Conservation (phyloP, 129 eudicot species). For the Chrysanthemum seticuspe region DNA sequence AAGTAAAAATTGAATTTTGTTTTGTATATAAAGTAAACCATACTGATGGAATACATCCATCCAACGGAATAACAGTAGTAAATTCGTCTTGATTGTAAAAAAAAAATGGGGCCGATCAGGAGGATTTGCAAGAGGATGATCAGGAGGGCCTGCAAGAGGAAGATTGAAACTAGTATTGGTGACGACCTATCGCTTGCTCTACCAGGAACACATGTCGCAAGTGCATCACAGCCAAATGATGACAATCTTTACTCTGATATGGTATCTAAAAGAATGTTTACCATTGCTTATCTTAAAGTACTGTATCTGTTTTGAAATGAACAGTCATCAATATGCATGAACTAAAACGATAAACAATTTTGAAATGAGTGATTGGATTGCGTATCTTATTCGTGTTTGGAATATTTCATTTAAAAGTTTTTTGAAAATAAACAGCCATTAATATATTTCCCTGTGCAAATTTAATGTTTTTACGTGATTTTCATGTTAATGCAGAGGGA, state of each 20-base stretch:
- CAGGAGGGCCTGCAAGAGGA: not conserved
- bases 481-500: slow-evolving; percentile 1
- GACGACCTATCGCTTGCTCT: not conserved
- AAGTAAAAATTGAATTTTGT: not conserved
- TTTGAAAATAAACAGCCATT: not conserved
- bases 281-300: too few species aligned
- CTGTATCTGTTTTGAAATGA: too few species aligned
- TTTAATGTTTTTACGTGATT: not conserved
- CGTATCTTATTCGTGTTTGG: too few species aligned
- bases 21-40: slow-evolving; percentile 1
- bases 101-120: not conserved
- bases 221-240: too few species aligned
- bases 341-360: too few species aligned
- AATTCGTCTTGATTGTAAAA: not conserved
- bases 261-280: too few species aligned
- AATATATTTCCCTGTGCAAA: not conserved
- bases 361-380: too few species aligned
- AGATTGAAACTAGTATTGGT: not conserved
- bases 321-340: too few species aligned
- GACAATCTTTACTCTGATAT: too few species aligned
- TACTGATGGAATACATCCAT: not conserved
- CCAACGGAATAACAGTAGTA: not conserved
- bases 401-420: not conserved
- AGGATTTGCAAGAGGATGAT: not conserved
- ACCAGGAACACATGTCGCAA: too few species aligned